phyloP scores from a whole-genome alignment of 2,329 filamentous ascomycete genomes.

The Beauveria caledonica region DNA sequence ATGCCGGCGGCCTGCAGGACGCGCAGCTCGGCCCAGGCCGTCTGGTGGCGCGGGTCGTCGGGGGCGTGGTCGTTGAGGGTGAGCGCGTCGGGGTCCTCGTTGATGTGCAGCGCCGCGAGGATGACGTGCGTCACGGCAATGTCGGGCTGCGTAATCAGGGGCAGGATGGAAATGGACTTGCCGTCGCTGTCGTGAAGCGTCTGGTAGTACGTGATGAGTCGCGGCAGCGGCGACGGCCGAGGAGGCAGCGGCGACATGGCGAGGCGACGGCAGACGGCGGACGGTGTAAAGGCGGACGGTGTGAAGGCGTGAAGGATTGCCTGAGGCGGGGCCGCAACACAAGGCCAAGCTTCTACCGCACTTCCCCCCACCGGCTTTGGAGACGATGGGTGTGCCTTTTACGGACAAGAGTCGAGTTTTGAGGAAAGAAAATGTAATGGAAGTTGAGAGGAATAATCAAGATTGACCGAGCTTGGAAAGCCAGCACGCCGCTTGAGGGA shows the following conservation, averaged over 20 bases:
- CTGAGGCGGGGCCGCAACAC: neutral
- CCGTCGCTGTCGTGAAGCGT: slow-evolving; percentile 41
- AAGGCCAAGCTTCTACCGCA: neutral
- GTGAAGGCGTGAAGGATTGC: neutral
- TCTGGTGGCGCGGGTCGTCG: slow-evolving; percentile 55
- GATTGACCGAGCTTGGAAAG: too few relatives aligned
- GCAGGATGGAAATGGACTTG: slow-evolving; percentile 43
- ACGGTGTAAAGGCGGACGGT: neutral
- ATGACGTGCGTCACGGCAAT: slow-evolving; percentile 69
- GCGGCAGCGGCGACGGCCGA: slow-evolving; percentile 28
- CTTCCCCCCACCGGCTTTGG: neutral
- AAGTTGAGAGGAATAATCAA: too few relatives aligned
- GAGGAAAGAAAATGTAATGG: too few relatives aligned
- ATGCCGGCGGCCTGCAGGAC: slow-evolving; percentile 65
- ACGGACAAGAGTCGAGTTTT: neutral
- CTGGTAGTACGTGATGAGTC: slow-evolving; percentile 46
- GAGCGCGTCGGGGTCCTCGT: slow-evolving; percentile 55
- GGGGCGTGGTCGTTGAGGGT: slow-evolving; percentile 76
- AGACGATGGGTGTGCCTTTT: neutral
- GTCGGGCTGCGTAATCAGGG: slow-evolving; percentile 38
- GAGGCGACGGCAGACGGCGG: neutral
- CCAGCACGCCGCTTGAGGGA: too few relatives aligned
- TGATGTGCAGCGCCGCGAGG: slow-evolving; percentile 78
- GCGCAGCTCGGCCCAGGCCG: slow-evolving; percentile 71
- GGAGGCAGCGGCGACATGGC: slow-evolving; percentile 26